phyloP scores from a whole-genome alignment of 2,329 filamentous ascomycete genomes.

The Thermochaetoides dissita region DNA sequence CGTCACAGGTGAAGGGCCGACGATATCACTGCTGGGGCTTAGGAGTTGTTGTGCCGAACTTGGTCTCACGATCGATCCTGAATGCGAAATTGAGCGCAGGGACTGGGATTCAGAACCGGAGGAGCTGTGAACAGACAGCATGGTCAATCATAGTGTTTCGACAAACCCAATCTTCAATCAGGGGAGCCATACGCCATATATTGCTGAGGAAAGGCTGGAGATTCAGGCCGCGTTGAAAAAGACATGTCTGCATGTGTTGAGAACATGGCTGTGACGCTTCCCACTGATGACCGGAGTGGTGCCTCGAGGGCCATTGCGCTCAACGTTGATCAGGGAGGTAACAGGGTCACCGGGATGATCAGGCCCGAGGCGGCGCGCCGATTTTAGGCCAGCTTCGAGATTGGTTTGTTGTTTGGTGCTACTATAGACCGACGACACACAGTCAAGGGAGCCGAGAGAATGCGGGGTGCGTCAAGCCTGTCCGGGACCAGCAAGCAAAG shows the following conservation, averaged over 20 bases:
- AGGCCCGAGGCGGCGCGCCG: too few species aligned
- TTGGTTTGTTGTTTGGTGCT: too few species aligned
- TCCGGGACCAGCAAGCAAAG: too few species aligned
- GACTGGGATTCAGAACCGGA: constrained; percentile 31
- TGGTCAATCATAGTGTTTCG: too few species aligned
- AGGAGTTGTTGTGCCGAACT: constrained; percentile 36
- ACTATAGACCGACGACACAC: too few species aligned
- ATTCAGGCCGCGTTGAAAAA: constrained; percentile 35
- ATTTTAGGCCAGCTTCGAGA: too few species aligned
- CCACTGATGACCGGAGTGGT: constrained; percentile 48
- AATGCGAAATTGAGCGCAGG: constrained; percentile 35
- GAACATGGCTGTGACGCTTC: constrained; percentile 29
- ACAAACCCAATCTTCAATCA: background rate
- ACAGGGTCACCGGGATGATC: background rate
- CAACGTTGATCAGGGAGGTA: constrained; percentile 2
- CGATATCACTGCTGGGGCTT: constrained; percentile 52
- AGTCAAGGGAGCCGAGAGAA: too few species aligned
- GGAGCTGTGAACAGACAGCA: constrained; percentile 20
- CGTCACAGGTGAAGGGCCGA: constrained; percentile 72
- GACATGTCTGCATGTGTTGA: constrained; percentile 43
- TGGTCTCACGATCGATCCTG: constrained; percentile 22
- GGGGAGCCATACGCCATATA: constrained; percentile 35
- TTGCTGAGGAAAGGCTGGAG: constrained; percentile 32
- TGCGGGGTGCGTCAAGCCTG: too few species aligned
- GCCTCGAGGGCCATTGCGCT: constrained; percentile 45